Percentiles rank a stretch among this genome's conserved stretches.
Conservation (phyloP, 495 filamentous ascomycete genomes). For the Barbatosphaeria neglecta region DNA sequence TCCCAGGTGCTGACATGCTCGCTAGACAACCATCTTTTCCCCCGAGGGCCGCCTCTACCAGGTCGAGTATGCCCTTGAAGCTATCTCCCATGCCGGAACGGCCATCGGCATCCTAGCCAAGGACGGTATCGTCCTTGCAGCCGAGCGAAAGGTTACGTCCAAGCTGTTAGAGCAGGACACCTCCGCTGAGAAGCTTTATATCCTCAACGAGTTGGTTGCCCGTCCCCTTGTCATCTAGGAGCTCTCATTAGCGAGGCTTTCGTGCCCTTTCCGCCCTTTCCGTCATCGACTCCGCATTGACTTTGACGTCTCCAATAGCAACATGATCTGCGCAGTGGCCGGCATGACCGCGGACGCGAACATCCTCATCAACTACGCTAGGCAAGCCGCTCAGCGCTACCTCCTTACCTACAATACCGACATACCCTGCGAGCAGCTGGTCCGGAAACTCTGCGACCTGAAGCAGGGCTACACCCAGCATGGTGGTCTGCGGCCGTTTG, state of each 20-base stretch:
- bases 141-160: constrained; percentile 99
- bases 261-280: no score
- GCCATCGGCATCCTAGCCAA: constrained; percentile 92
- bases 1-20: neutral
- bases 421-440: constrained; percentile 97
- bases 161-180: constrained; percentile 99
- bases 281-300: constrained; percentile 4
- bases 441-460: constrained; percentile 89
- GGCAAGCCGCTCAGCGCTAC: constrained; percentile 90
- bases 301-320: constrained; percentile 42
- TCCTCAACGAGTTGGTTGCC: constrained; percentile 95
- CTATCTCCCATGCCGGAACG: constrained; percentile 95
- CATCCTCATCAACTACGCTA: constrained; percentile 99
- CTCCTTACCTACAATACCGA: constrained; percentile 99
- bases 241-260: neutral
- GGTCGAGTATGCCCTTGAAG: constrained; percentile 97
- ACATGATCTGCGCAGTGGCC: constrained; percentile 99
- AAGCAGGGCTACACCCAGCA: constrained; percentile 99
- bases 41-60: constrained; percentile 97
- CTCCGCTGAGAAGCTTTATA: constrained; percentile 98
- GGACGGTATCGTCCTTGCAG: constrained; percentile 96
- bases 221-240: neutral
- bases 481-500: constrained; percentile 92
- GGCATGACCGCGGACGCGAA: constrained; percentile 99
- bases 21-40: constrained; percentile 97